A percentile compares a stretch with the other conserved stretches of the same genome.
These are phyloP conservation scores for Fusarium foetens DNA, from an alignment of 2,329 filamentous ascomycete genomes.

Conservation along the genomic window DNA sequence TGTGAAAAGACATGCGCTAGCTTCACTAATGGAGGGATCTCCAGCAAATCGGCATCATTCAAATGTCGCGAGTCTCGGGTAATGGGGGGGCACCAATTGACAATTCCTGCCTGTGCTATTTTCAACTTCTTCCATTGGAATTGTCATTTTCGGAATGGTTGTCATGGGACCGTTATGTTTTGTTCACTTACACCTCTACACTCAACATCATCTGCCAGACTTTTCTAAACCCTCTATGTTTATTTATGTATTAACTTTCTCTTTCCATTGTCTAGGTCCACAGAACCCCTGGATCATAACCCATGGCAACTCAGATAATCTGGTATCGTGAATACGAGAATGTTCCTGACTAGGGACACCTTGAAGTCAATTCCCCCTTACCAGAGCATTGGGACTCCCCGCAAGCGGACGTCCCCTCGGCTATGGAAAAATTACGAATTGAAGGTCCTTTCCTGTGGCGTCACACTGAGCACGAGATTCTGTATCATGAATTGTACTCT, in stretches of 20 bases:
- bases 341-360: constrained; percentile 24
- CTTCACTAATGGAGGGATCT: constrained; percentile 17
- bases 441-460: constrained; percentile 2
- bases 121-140: not conserved
- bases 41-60: constrained; percentile 26
- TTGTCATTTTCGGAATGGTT: not conserved
- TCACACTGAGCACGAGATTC: constrained; percentile 10
- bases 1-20: constrained; percentile 26
- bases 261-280: not conserved
- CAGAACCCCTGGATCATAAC: constrained; percentile 4
- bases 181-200: not conserved
- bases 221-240: not conserved
- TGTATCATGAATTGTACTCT: not conserved
- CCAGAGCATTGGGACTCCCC: constrained; percentile 10
- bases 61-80: constrained; percentile 17
- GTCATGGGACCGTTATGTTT: not conserved
- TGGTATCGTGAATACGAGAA: constrained; percentile 29
- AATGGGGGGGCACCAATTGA: not conserved
- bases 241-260: not conserved
- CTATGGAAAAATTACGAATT: not conserved
- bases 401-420: not conserved
- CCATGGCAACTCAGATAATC: constrained; percentile 20
- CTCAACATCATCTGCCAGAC: not conserved
- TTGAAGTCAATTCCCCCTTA: constrained; percentile 11
- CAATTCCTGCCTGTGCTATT: not conserved